These are phyloP conservation scores for Cladochytrium replicatum DNA, from an alignment of 192 early-diverging fungal genomes.

Conservation along the genomic window DNA sequence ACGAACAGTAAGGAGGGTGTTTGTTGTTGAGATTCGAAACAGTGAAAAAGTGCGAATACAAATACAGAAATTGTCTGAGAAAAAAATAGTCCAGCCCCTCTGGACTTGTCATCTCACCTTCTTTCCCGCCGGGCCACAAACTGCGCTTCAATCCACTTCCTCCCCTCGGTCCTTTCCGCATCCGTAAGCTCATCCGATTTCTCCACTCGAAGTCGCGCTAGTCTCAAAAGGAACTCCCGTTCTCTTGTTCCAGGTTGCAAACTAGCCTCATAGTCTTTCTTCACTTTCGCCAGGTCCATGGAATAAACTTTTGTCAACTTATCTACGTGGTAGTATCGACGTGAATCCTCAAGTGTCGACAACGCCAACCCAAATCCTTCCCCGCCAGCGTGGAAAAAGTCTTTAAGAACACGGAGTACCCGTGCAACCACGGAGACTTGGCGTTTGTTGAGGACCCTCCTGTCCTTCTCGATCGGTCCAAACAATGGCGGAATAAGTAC, in stretches of 20 bases:
- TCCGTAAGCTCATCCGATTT: not conserved
- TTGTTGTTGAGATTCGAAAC: too few species aligned
- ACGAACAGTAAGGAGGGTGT: too few species aligned
- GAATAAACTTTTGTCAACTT: not conserved
- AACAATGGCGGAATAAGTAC: not conserved
- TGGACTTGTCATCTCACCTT: not conserved
- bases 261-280: not conserved
- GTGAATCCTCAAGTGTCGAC: not conserved
- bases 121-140: not conserved
- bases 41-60: not conserved
- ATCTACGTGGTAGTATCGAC: not conserved
- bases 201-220: not conserved
- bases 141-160: not conserved
- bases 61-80: not conserved
- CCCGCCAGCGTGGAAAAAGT: not conserved
- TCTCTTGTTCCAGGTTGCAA: not conserved
- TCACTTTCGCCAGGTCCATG: not conserved
- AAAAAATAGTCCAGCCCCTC: not conserved
- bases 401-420: not conserved
- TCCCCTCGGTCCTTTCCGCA: not conserved
- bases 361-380: not conserved
- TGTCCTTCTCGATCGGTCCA: not conserved
- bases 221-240: not conserved
- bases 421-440: not conserved
- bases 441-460: not conserved